These are phyloP conservation scores for Pyricularia pennisetigena DNA, from an alignment of 2,329 filamentous ascomycete genomes.

Conservation along the genomic window DNA sequence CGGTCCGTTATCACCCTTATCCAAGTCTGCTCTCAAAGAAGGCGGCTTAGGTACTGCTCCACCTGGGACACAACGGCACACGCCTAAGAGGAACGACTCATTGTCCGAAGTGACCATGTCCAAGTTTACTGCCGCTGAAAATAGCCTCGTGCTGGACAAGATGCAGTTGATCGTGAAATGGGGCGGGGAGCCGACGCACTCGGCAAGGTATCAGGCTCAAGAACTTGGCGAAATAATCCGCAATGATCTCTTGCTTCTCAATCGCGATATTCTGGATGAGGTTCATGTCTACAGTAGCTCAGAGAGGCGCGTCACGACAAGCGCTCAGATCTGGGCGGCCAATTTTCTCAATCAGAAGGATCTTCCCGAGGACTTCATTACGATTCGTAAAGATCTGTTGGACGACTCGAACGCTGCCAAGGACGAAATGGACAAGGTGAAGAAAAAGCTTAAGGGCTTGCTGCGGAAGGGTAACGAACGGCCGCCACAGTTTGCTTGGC, in stretches of 20 bases:
- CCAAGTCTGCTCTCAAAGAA: constrained; percentile 7
- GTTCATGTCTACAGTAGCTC: constrained; percentile 94
- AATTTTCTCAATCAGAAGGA: constrained; percentile 85
- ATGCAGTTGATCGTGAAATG: constrained; percentile 97
- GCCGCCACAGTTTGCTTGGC: constrained; percentile 97
- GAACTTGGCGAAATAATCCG: constrained; percentile 94
- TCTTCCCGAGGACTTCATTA: constrained; percentile 75
- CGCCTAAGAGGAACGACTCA: constrained; percentile 66
- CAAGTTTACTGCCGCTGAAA: constrained; percentile 85
- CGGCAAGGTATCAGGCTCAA: constrained; percentile 89
- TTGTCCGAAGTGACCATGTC: constrained; percentile 86
- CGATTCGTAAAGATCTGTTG: constrained; percentile 83
- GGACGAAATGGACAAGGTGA: constrained; percentile 98
- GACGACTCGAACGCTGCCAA: constrained; percentile 98
- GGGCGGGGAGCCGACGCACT: constrained; percentile 97
- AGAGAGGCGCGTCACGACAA: constrained; percentile 87
- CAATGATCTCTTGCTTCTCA: constrained; percentile 87
- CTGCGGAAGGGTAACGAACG: constrained; percentile 87
- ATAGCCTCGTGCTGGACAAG: constrained; percentile 89
- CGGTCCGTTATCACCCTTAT: not conserved
- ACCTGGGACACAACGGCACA: constrained; percentile 22
- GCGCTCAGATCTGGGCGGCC: constrained; percentile 89
- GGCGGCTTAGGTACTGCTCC: constrained; percentile 9
- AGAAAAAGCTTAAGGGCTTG: constrained; percentile 95
- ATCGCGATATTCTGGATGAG: constrained; percentile 83